Evolutionary conservation across 2,329 filamentous ascomycete genomes (phyloP), one percentile per base, ranked within the genome.

Genomic region (Fusarium sp.): DNA sequence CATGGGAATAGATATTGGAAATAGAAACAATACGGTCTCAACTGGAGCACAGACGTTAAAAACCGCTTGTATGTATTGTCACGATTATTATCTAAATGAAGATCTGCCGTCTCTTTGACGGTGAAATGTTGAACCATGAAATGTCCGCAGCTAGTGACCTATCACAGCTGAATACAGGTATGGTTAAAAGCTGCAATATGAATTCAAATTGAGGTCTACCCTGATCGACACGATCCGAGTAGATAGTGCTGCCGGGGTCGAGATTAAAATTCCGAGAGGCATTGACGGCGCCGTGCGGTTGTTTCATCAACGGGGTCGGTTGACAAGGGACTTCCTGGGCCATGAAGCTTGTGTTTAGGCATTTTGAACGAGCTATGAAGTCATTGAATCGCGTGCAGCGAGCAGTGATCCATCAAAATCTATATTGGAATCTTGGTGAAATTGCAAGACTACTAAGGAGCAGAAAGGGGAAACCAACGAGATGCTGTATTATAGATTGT

Each of bases 51-150:
- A 7, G 17, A 57, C 44, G 49, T n/a, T 36, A 35, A 52, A 46
- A 15, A 42, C 29, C 42, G 20, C n/a, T 47, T 41, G 13, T 27
- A 49, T 41, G 14, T 27, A 49, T 38, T 15, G n/a, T 38, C 17
- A 33, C n/a, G 50, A 69, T 41, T 49, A 31, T 62, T 50, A 53
- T 53, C 54, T 41, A 73, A 64, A 71, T 73, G 66, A 73, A 35
- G 70, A 73, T 73, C 62, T 58, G 54, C 70, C 55, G 42, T 44
- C 29, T 46, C 29, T 38, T 42, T 14, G 17, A 61, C 20, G 35
- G 27, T 38, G 35, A 42, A 39, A 27, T 50, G 12, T 35, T 13
- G 15, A 49, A 63, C 25, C 54, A 31, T 49, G 54, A 18, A 44
- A n/a, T 20, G 22, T 20, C 27, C 29, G 45, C 36, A 35, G 15